Evolutionary conservation across 1,284 basidiomycete species (phyloP), one percentile per base, ranked within the genome.

Genomic region (Tetrapyrgos nigripes): DNA sequence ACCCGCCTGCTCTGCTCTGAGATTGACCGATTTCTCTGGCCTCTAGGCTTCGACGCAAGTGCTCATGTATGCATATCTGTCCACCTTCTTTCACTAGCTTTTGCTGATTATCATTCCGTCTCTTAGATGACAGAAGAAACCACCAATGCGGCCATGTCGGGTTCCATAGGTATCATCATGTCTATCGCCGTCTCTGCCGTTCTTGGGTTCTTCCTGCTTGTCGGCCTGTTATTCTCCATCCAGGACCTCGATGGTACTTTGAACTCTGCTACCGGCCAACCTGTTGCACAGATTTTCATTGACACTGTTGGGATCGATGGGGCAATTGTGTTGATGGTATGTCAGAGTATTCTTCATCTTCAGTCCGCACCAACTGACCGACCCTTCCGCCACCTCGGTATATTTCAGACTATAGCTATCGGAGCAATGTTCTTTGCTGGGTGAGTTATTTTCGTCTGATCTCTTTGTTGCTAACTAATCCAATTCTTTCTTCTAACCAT

Each of bases 91-190:
- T 17, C 28, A 21, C 29, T 5, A 24, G 50, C 33, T 49, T 24
- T 26, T 17, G 13, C 37, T 40, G 37, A 40, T 23, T 56, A 35
- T 11, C 1, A 11, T 19, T 4, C 8, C 17, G 9, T 47, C 49
- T 54, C 26, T 10, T 66, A 90, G 85, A 88, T 92, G 88, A 87
- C 88, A 0, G 91, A 92, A 72, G 90, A 93, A 71, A 93, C 91
- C 0, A 83, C 77, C 50, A 89, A 92, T 67, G 89, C 90, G 14
- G 86, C 87, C 6, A 83, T 86, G 81, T 79, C 86, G 11, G 88
- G 87, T 1, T 79, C 83, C 26, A 79, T 87, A 23, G 87, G 87
- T 2, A 89, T 90, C 58, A 68, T 89, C 45, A 88, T 84, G 80
- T 81, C 87, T n/a, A 88, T 92, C 58, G 86, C 85, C n/a, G 86